phyloP scores from a whole-genome alignment of 139 green algal genomes.

The Chlamydomonas sp. region DNA sequence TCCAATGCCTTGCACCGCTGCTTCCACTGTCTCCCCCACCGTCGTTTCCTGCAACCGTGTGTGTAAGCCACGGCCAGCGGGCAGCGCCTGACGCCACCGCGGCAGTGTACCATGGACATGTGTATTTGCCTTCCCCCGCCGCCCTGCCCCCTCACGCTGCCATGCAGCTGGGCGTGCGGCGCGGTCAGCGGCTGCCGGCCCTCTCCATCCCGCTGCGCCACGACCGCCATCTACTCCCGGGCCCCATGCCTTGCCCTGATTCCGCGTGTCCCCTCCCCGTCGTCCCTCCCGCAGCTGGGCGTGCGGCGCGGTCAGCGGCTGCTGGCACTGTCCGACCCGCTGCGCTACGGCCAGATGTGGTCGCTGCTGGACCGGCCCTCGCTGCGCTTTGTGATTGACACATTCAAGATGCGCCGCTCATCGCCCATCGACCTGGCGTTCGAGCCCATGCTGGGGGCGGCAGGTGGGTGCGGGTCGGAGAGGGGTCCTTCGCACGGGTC shows the following conservation, averaged over 20 bases:
- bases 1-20: background rate
- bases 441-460: background rate
- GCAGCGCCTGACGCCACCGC: background rate
- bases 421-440: constrained; percentile 32
- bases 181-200: constrained; percentile 20
- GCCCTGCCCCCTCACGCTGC: background rate
- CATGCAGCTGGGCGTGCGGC: constrained; percentile 25
- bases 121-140: background rate
- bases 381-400: constrained; percentile 50
- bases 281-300: constrained; percentile 12
- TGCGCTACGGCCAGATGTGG: constrained; percentile 44
- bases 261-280: background rate
- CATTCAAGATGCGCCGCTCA: constrained; percentile 22
- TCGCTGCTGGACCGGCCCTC: constrained; percentile 29
- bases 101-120: background rate
- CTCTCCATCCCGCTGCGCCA: constrained; percentile 34
- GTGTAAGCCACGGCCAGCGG: no score
- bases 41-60: no score
- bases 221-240: no score
- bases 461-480: background rate
- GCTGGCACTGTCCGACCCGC: constrained; percentile 36
- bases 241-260: background rate
- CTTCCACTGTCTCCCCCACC: background rate
- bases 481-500: no score
- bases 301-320: constrained; percentile 27